Conservation (phyloP, 2,329 filamentous ascomycete genomes). For the Ophiostoma piceae region DNA sequence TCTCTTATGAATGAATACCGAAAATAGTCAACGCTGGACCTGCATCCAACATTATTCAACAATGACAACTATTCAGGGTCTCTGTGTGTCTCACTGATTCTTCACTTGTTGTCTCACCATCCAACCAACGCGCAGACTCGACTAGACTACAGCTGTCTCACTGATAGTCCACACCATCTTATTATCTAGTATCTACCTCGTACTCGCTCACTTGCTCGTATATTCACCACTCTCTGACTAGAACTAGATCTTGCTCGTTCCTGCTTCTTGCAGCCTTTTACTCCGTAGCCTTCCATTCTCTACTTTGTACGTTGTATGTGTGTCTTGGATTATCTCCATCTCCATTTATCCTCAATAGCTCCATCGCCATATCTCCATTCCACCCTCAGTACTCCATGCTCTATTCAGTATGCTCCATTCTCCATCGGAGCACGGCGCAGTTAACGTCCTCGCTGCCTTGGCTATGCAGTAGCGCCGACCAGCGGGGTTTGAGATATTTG, state of each 20-base stretch:
- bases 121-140: neutral
- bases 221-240: neutral
- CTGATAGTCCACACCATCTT: neutral
- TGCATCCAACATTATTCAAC: neutral
- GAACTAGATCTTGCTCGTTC: neutral
- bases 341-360: neutral
- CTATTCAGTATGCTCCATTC: neutral
- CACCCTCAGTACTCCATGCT: too few relatives aligned
- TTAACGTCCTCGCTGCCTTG: neutral
- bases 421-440: neutral
- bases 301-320: too few relatives aligned
- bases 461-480: slow-evolving; percentile 5
- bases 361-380: neutral
- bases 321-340: neutral
- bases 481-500: neutral
- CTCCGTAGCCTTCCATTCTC: neutral
- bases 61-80: neutral
- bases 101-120: slow-evolving; percentile 3
- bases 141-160: neutral
- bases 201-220: neutral
- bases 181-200: neutral
- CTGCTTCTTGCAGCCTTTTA: neutral
- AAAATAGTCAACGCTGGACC: neutral
- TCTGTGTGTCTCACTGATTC: neutral
- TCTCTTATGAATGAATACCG: neutral